Evolutionary conservation across 208 protist species (phyloP), one percentile per base, ranked within the genome.

Genomic region (Porcisia hertigi): DNA sequence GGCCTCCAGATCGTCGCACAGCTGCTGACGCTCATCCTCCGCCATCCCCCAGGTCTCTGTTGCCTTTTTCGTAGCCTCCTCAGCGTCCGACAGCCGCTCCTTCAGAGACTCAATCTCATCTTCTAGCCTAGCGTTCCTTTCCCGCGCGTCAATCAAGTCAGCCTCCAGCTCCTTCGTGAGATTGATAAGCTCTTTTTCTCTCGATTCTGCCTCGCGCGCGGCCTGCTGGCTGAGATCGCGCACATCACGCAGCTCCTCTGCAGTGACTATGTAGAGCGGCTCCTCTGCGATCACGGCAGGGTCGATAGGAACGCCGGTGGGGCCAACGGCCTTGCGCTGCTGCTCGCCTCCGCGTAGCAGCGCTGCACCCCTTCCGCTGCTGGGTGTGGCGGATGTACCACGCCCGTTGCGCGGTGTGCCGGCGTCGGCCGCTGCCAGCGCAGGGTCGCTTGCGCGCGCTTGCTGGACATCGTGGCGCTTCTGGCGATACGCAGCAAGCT

Each of bases 1-100:
- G 0, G 67, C 75, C 63, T 87, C 81, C 30, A 85, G 76, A 55
- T 89, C 85, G 52, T 76, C 79, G 18, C 73, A 69, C 69, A 84
- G 71, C 58, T 76, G 76, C 9, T 89, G 77, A 3, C 77, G 69
- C 67, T 89, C 85, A 0, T 86, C 73, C 30, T 76, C 69, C 0
- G 75, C 80, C 3, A 54, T 55, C 1, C 16, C 47, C 4, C 76
- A 25, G 23, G 36, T 34, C 0, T 62, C 47, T 9, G n/a, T 43
- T 2, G 76, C 20, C 57, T 63, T 73, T 7, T 39, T 58, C 18
- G 54, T 60, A 0, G 53, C 65, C 0, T 45, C 20, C 52, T 53
- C 71, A 39, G 63, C 23, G 0, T 71, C 71, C 5, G 43, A 57
- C 57, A 81, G 12, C 49, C 76, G 54, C 34, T 47, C 7, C 20